Evolutionary conservation across 129 eudicot genomes (phyloP).

Genomic region (Deinandra increscens): DNA sequence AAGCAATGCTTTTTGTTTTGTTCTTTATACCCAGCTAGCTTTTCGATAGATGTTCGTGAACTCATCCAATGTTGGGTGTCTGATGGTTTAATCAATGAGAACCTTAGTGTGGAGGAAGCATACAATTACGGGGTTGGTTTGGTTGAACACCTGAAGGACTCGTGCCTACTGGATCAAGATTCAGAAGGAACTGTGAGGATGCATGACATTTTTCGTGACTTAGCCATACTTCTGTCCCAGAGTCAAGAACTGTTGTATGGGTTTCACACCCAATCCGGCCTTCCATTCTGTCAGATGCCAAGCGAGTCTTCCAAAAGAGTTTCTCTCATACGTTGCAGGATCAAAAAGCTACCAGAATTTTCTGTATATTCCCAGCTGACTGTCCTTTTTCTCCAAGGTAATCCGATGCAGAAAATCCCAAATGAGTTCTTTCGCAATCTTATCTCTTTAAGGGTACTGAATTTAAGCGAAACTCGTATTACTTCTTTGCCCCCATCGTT

Average conservation of each 20-base stretch:
- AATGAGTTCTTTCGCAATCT: constrained; percentile 27
- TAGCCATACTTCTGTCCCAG: constrained; percentile 30
- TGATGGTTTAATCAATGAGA: constrained; percentile 36
- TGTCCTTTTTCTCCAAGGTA: constrained; percentile 38
- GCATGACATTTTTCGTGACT: constrained; percentile 35
- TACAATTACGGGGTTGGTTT: constrained; percentile 25
- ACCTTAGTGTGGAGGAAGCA: constrained; percentile 10
- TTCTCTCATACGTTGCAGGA: constrained; percentile 28
- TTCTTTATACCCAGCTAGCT: constrained; percentile 35
- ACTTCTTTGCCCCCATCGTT: constrained; percentile 31
- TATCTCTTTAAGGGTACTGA: constrained; percentile 30
- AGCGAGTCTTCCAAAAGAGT: constrained; percentile 28
- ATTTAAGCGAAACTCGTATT: constrained; percentile 34
- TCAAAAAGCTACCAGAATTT: constrained; percentile 22
- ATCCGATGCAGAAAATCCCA: constrained; percentile 30
- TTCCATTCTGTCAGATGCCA: constrained; percentile 18
- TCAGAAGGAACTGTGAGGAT: constrained; percentile 30
- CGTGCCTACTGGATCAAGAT: constrained; percentile 35
- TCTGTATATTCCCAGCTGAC: constrained; percentile 17
- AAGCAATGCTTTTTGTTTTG: constrained; percentile 39
- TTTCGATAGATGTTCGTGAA: constrained; percentile 23
- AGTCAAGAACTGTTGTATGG: constrained; percentile 20
- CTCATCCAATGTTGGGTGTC: constrained; percentile 41
- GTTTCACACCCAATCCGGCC: constrained; percentile 16
- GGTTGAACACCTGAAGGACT: constrained; percentile 30